phyloP scores from a whole-genome alignment of 2,329 filamentous ascomycete species.

The Verruconis gallopava region DNA sequence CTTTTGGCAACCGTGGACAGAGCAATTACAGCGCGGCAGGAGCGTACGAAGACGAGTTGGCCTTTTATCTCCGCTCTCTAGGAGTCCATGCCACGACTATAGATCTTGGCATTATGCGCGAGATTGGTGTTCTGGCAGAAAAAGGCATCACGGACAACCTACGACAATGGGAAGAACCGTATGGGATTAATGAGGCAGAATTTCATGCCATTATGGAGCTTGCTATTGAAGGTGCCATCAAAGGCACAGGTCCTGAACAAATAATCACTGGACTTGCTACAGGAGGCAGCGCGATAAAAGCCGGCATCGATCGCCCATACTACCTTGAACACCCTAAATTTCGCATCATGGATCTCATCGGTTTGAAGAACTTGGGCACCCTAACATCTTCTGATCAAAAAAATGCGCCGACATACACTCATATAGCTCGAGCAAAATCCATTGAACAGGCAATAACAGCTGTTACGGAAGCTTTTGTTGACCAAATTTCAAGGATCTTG shows the following conservation, averaged over 20 bases:
- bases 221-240: not conserved
- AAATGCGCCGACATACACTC: not conserved
- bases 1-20: conserved; percentile 14
- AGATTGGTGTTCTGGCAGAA: conserved; percentile 2
- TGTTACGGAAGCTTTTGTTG: not conserved
- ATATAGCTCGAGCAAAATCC: not conserved
- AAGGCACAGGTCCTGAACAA: not conserved
- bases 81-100: conserved; percentile 11
- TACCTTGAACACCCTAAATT: not conserved
- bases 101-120: conserved; percentile 6
- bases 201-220: not conserved
- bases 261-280: not conserved
- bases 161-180: not conserved
- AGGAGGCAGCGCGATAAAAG: not conserved
- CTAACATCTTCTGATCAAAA: not conserved
- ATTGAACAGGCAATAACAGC: not conserved
- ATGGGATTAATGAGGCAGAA: not conserved
- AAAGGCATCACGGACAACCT: not conserved
- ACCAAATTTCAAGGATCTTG: not conserved
- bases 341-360: not conserved
- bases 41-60: conserved; percentile 20
- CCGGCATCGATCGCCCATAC: not conserved
- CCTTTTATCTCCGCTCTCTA: conserved; percentile 13
- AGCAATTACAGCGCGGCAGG: conserved; percentile 19
- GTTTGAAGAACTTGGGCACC: not conserved